Evolutionary conservation across 2,329 filamentous ascomycete species (phyloP), one percentile per base, ranked within the genome.

Genomic region (Calonectria henricotiae): DNA sequence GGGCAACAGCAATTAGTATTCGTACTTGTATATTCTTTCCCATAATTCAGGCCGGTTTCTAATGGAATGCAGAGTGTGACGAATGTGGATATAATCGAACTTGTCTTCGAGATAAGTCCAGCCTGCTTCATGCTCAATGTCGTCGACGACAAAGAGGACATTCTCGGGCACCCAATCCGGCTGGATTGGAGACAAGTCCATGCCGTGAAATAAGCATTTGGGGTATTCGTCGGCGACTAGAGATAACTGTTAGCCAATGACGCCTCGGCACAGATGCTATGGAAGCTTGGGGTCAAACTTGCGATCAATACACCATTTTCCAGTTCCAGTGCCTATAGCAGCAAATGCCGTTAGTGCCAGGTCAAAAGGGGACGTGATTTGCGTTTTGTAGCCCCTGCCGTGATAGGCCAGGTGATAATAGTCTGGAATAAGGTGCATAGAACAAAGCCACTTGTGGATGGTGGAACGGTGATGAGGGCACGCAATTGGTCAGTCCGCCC

Each of bases 131-230:
- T 85, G 83, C 69, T 88, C 86, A 62, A 88, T 85, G 73, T 88
- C 86, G 75, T 87, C 86, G 44, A 88, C 84, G 27, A 86, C 82
- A 71, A 88, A 88, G 27, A 83, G 81, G n/a, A 86, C 85, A 65
- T 88, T 88, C 62, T 85, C 81, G 2, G 86, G 86, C 0, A 88
- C 85, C 76, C 84, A 86, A 58, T 84, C 84, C 0, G 86, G 86
- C 62, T 88, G 86, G 46, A 88, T 88, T 0, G 86, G 86, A 1
- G 86, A 88, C 2, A 88, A 78, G 71, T 88, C 86, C 77, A 87
- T 83, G 70, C 86, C 86, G 46, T 84, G 83, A 51, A 88, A 84
- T 35, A 77, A 78, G 0, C 84, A 78, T 1, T 82, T 80, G 5
- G 85, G 84, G 66, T 85, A 88, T 37, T 78, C 78, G 65, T 88